Percentiles rank a stretch among this genome's conserved stretches.
Evolutionary conservation across 139 green algal genomes (phyloP).

Genomic region (Chlorella sp.): DNA sequence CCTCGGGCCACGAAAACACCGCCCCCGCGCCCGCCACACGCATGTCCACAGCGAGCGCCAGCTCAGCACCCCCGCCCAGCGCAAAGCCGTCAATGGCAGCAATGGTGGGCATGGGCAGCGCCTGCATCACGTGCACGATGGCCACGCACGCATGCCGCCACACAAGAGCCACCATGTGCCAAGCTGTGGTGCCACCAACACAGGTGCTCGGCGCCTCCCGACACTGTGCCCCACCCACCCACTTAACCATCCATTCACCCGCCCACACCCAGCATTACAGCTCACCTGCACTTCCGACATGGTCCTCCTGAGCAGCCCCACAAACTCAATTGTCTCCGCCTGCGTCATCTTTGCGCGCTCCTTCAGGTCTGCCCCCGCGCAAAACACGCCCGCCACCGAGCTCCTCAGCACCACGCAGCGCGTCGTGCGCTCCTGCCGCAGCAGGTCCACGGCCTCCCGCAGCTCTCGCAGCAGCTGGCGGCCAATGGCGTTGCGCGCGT

Average conservation of each 20-base stretch:
- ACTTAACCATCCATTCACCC: too few relatives aligned
- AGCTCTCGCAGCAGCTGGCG: conserved; percentile 63
- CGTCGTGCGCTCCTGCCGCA: conserved; percentile 57
- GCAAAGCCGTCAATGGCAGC: conserved; percentile 61
- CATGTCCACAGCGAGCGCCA: conserved; percentile 80
- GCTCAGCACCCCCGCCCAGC: conserved; percentile 75
- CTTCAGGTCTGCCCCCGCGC: conserved; percentile 62
- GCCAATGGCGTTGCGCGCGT: conserved; percentile 69
- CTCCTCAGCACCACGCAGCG: conserved; percentile 48
- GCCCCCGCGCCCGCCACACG: conserved; percentile 23
- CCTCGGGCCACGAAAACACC: conserved; percentile 61
- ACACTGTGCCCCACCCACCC: too few relatives aligned
- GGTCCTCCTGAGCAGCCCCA: conserved; percentile 49
- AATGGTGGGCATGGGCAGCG: conserved; percentile 62
- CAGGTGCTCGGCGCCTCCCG: too few relatives aligned
- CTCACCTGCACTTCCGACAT: conserved; percentile 55
- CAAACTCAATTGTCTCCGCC: conserved; percentile 62
- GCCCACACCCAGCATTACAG: too few relatives aligned
- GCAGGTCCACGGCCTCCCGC: conserved; percentile 41
- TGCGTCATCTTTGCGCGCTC: conserved; percentile 68
- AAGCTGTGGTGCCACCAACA: too few relatives aligned
- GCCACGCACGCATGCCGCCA: too few relatives aligned
- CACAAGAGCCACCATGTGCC: too few relatives aligned
- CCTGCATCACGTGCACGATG: conserved; percentile 9
- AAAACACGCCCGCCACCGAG: conserved; percentile 60